These are phyloP conservation scores for Protostelium mycophagum DNA, from an alignment of 78 protist species.

Conservation along the genomic window DNA sequence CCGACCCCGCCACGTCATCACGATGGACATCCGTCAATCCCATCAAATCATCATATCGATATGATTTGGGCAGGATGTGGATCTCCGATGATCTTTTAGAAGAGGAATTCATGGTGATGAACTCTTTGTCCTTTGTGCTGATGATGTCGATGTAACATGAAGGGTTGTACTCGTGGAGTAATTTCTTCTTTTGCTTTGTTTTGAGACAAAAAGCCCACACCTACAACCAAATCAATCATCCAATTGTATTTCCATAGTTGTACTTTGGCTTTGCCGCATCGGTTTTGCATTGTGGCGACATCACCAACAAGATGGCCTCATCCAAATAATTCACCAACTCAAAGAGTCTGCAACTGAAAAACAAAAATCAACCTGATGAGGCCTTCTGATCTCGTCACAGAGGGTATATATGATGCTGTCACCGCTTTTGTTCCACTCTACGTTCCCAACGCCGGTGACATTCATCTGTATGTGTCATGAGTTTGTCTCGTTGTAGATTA, in stretches of 20 bases:
- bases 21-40: not conserved
- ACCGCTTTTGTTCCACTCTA: not conserved
- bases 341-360: no score
- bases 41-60: not conserved
- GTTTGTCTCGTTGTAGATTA: no score
- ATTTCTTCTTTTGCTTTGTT: not conserved
- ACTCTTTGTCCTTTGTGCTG: not conserved
- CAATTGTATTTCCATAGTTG: no score
- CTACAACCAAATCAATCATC: no score
- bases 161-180: not conserved
- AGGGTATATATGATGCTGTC: not conserved
- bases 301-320: no score
- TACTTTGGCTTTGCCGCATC: no score
- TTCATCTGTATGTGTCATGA: no score
- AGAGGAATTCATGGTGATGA: not conserved
- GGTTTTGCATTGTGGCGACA: no score
- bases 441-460: not conserved
- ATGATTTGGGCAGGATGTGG: not conserved
- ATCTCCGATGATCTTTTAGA: not conserved
- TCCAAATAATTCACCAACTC: no score
- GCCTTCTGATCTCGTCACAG: not conserved
- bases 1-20: not conserved
- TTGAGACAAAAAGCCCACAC: not conserved
- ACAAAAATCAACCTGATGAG: not conserved
- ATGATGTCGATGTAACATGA: conserved; percentile 1